A percentile compares a stretch with the other conserved stretches of the same genome.
Conservation (phyloP, 1,139 yeast species). For the Yamadazyma oceani region DNA sequence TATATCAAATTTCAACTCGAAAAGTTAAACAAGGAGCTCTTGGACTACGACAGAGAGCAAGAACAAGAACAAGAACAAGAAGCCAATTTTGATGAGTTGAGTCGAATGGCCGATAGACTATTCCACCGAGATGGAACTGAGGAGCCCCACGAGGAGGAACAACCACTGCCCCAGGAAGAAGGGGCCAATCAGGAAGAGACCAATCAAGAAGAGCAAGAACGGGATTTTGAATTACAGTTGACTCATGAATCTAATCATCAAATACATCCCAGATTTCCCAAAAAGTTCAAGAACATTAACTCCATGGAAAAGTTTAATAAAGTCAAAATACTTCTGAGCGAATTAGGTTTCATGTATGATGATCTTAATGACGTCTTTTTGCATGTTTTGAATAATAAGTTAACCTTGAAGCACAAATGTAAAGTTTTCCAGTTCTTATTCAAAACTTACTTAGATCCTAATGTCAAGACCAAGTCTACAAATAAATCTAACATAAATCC, state of each 20-base stretch:
- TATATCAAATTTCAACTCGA: constrained; percentile 12
- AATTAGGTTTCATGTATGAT: constrained; percentile 16
- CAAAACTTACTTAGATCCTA: constrained; percentile 5
- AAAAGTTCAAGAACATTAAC: constrained; percentile 9
- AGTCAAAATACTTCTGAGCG: constrained; percentile 12
- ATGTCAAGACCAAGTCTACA: constrained; percentile 5
- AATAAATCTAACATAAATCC: constrained; percentile 1
- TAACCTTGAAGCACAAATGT: constrained; percentile 5
- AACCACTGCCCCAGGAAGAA: background rate
- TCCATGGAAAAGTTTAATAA: constrained; percentile 15
- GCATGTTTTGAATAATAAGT: constrained; percentile 1
- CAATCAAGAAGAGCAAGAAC: background rate
- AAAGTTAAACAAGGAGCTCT: constrained; percentile 10
- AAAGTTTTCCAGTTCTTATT: constrained; percentile 6
- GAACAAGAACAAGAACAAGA: constrained; percentile 4
- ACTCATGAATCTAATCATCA: background rate
- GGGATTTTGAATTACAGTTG: background rate
- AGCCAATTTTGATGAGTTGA: constrained; percentile 13
- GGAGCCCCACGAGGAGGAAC: background rate
- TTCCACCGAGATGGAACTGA: constrained; percentile 7
- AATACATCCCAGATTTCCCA: background rate
- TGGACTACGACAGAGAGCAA: background rate
- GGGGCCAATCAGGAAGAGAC: background rate
- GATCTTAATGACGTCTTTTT: constrained; percentile 12
- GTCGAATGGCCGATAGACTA: constrained; percentile 14